Evolutionary conservation across 441 rosid species (phyloP), one percentile per base, ranked within the genome.

Genomic region (Melianthus villosus): DNA sequence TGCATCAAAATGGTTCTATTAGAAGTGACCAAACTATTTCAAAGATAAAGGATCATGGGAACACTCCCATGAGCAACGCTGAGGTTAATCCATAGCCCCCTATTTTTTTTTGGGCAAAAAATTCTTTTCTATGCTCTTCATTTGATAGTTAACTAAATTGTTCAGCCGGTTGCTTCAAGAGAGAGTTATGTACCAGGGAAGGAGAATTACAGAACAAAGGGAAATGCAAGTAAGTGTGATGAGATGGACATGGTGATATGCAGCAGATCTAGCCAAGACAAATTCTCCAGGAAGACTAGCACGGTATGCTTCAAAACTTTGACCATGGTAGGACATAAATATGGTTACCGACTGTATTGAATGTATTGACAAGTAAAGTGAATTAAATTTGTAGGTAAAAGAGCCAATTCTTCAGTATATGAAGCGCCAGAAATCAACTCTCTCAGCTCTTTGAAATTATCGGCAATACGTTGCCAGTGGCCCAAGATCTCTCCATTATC

Each of bases 141-240:
- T 42, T 44, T 48, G 27, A 3, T 50, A 41, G n/a, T n/a, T n/a
- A n/a, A n/a, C n/a, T n/a, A n/a, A n/a, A n/a, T n/a, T n/a, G n/a
- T n/a, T n/a, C 69, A 87, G 92, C 78, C 97, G 11, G 75, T 69
- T 34, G 71, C 81, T 53, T 81, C 97, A 20, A 67, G 81, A 47
- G 95, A 83, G 59, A 87, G 95, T 51, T 65, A 72, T 56, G 64
- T 56, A 9, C 65, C 59, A 2, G 78, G 73, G 37, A 46, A 50
- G 22, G 69, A 56, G 39, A 67, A 57, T 28, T 42, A 20, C 50
- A 44, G 51, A 50, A 57, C 68, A 27, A 69, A 69, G 34, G 69
- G 49, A 16, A 42, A 45, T 45, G 28, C 50, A 4, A 59, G 47
- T 10, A 32, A 45, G 32, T 38, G 57, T 16, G 67, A 68, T 22